phyloP scores from a whole-genome alignment of 2,329 filamentous ascomycete species.

The Madurella fahalii region DNA sequence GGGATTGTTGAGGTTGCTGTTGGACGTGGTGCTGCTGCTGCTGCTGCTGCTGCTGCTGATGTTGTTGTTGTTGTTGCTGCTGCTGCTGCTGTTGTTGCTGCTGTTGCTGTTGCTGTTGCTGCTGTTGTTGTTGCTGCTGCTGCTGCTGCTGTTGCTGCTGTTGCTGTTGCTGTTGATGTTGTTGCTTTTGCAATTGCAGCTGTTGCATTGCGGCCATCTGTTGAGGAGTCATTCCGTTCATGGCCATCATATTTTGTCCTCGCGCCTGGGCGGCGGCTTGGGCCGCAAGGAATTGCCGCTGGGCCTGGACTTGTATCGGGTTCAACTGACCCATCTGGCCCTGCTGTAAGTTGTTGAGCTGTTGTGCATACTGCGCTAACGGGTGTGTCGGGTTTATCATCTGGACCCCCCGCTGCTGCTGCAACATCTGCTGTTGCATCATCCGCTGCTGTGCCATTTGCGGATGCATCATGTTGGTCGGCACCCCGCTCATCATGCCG shows the following conservation, averaged over 20 bases:
- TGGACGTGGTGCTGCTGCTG: conserved; percentile 29
- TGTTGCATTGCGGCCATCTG: conserved; percentile 35
- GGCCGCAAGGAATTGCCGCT: conserved; percentile 36
- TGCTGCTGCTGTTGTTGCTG: conserved; percentile 26
- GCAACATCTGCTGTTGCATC: conserved; percentile 36
- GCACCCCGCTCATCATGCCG: conserved; percentile 41
- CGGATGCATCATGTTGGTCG: conserved; percentile 31
- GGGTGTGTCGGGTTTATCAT: conserved; percentile 40
- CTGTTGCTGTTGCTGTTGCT: conserved; percentile 27
- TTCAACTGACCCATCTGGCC: conserved; percentile 30
- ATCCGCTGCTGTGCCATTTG: conserved; percentile 36
- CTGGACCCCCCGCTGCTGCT: conserved; percentile 35
- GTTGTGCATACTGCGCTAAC: conserved; percentile 42
- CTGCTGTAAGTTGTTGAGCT: conserved; percentile 40
- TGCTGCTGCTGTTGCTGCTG: conserved; percentile 5
- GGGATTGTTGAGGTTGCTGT: conserved; percentile 30
- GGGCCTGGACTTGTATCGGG: conserved; percentile 15
- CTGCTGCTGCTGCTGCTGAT: conserved; percentile 23
- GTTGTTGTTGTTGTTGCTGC: conserved; percentile 30
- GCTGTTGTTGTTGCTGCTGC: conserved; percentile 23
- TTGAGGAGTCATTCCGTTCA: conserved; percentile 16
- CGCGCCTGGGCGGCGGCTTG: conserved; percentile 10
- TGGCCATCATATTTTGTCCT: conserved; percentile 23
- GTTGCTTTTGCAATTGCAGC: conserved; percentile 37
- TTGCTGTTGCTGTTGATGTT: conserved; percentile 31